phyloP scores from a whole-genome alignment of 108 stramenopile species.

The Cyclotella kingstonii region DNA sequence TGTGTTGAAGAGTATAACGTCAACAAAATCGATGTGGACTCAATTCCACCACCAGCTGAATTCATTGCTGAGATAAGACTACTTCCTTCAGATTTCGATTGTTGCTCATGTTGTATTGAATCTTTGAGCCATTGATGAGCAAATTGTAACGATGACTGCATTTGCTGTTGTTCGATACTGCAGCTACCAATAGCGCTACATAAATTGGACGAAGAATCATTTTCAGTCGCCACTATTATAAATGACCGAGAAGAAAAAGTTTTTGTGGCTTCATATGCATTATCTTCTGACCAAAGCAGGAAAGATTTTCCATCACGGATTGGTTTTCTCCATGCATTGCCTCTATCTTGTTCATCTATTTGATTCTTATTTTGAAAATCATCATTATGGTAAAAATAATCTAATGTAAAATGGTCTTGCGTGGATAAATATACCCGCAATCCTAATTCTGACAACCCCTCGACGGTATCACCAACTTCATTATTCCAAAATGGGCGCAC shows the following conservation, averaged over 20 bases:
- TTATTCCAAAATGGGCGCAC: slow-evolving; percentile 41
- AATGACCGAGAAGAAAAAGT: slow-evolving; percentile 38
- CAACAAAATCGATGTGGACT: slow-evolving; percentile 74
- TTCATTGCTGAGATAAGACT: slow-evolving; percentile 72
- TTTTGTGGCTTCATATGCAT: slow-evolving; percentile 37
- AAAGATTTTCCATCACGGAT: slow-evolving; percentile 29
- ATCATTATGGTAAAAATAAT: slow-evolving; percentile 42
- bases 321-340: slow-evolving; percentile 9
- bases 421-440: slow-evolving; percentile 70
- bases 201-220: slow-evolving; percentile 28
- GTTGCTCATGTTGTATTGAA: slow-evolving; percentile 49
- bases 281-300: slow-evolving; percentile 43
- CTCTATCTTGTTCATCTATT: slow-evolving; percentile 7
- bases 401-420: slow-evolving; percentile 36
- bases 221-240: slow-evolving; percentile 55
- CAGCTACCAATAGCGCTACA: slow-evolving; percentile 33
- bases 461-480: slow-evolving; percentile 5
- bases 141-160: slow-evolving; percentile 44
- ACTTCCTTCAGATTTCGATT: slow-evolving; percentile 54
- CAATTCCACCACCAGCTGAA: slow-evolving; percentile 83
- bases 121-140: slow-evolving; percentile 69
- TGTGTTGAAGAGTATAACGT: slow-evolving; percentile 51
- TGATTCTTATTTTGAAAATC: slow-evolving; percentile 29
- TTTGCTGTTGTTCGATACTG: slow-evolving; percentile 8
- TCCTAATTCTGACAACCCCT: slow-evolving; percentile 27